These are phyloP conservation scores for Handroanthus guayacan DNA, from an alignment of 257 asterid genomes.

Conservation along the genomic window DNA sequence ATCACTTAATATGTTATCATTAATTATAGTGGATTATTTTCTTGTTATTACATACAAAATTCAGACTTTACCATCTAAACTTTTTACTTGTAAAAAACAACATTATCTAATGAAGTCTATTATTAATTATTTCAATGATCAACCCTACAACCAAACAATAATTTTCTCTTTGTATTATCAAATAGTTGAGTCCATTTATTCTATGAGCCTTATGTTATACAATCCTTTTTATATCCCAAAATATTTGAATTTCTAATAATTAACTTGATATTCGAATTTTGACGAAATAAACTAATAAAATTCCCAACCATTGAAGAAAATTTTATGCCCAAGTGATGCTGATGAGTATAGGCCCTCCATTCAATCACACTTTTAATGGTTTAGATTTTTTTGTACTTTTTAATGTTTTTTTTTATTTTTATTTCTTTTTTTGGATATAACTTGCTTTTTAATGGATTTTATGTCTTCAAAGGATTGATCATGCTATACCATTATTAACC, in stretches of 20 bases:
- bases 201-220: not conserved
- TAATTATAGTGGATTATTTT: not conserved
- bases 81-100: not conserved
- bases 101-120: not conserved
- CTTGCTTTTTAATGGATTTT: not conserved
- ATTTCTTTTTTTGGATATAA: too few species aligned
- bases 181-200: not conserved
- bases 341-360: slow-evolving; percentile 23
- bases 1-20: too few species aligned
- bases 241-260: too few species aligned
- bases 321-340: slow-evolving; percentile 13
- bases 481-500: not conserved
- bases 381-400: slow-evolving; percentile 5
- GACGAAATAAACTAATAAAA: not conserved
- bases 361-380: slow-evolving; percentile 35
- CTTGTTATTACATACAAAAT: not conserved
- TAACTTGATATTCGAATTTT: too few species aligned
- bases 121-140: not conserved
- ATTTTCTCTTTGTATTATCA: not conserved
- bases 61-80: not conserved
- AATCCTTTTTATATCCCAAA: too few species aligned
- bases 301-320: not conserved
- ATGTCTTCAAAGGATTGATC: not conserved
- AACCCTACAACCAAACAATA: not conserved
- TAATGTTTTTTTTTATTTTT: not conserved